phyloP scores from a whole-genome alignment of 2,329 filamentous ascomycete species.

The Cryphonectria radicalis region DNA sequence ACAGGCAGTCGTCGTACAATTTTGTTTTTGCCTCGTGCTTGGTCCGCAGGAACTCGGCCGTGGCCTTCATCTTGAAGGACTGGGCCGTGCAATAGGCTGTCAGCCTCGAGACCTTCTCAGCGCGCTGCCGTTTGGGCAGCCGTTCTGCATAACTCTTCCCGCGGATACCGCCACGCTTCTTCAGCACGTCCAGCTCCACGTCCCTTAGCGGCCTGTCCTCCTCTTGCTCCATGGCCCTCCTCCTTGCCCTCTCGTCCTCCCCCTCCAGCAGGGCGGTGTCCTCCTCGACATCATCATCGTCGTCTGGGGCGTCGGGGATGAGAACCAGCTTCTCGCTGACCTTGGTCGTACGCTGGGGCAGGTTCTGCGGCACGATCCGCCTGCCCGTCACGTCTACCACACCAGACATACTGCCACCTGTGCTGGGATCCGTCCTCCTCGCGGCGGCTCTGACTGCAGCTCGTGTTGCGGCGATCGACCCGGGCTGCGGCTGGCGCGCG shows the following conservation, averaged over 20 bases:
- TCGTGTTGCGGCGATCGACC: conserved; percentile 25
- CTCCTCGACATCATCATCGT: conserved; percentile 55
- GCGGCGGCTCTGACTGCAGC: conserved; percentile 26
- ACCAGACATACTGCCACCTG: conserved; percentile 15
- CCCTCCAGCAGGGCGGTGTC: conserved; percentile 46
- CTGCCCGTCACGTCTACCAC: conserved; percentile 42
- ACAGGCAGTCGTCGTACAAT: conserved; percentile 96
- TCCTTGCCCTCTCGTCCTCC: conserved; percentile 63
- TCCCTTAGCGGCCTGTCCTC: conserved; percentile 70
- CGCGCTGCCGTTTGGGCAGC: conserved; percentile 82
- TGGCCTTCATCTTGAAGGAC: conserved; percentile 84
- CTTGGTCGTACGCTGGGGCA: conserved; percentile 89
- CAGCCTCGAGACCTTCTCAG: conserved; percentile 84
- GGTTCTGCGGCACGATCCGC: conserved; percentile 53
- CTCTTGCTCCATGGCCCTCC: conserved; percentile 47
- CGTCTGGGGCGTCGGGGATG: conserved; percentile 76
- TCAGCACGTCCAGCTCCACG: conserved; percentile 68
- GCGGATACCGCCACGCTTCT: conserved; percentile 62
- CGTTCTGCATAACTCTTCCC: conserved; percentile 95
- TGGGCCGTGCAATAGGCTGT: conserved; percentile 97
- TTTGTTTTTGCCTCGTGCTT: conserved; percentile 92
- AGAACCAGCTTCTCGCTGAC: conserved; percentile 97
- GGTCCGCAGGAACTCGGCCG: conserved; percentile 86
- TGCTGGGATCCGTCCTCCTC: conserved; percentile 33
- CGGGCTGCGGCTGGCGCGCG: conserved; percentile 21